Base-by-base conservation (phyloP, 371 early-diverging fungal genomes). In the Mucor irregularis region DNA sequence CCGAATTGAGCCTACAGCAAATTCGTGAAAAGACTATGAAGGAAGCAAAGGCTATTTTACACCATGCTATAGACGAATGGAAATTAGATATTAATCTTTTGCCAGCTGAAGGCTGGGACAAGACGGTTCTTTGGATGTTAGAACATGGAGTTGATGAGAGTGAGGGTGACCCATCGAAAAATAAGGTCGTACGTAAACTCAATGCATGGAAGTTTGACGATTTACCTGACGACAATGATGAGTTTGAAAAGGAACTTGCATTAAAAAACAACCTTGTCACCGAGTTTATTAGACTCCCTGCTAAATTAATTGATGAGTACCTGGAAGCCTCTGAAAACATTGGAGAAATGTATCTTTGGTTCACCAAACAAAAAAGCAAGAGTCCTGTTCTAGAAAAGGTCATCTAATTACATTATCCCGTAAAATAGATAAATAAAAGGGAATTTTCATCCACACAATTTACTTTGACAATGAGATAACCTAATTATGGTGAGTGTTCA, bases 301-400 rank as follows among this genome's bases (percentile, higher is more conserved):
- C 48, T 17, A 33, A 59, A 17, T 35, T 69, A 24, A 62, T 77
- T 24, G 72, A 77, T 22, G 50, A 34, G 1, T 77, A 66, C 47
- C 53, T 77, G 37, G 74, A 77, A 3, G 48, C 44, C 14, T 53
- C 69, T 21, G 43, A 68, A 17, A 34, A 38, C 3, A 77, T 77
- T 59, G 77, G 77, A 26, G 77, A 77, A 56, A 69, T 77, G 72
- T 77, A 77, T 45, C 57, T 77, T 21, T 77, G 77, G 77, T 68
- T 77, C 19, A 71, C 62, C 33, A 73, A 73, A 37, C 64, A 65
- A 21, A 52, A 54, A 16, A 28, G 46, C 8, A 9, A 40, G 5
- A 58, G 51, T 21, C 51, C 51, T 51, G 51, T 50, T 7, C 30
- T 45, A 37, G 16, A 50, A 30, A 48, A 31, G 19, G 26, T 56